Evolutionary conservation across 1,284 basidiomycete genomes (phyloP).

Genomic region (Ceratobasidium sp.): DNA sequence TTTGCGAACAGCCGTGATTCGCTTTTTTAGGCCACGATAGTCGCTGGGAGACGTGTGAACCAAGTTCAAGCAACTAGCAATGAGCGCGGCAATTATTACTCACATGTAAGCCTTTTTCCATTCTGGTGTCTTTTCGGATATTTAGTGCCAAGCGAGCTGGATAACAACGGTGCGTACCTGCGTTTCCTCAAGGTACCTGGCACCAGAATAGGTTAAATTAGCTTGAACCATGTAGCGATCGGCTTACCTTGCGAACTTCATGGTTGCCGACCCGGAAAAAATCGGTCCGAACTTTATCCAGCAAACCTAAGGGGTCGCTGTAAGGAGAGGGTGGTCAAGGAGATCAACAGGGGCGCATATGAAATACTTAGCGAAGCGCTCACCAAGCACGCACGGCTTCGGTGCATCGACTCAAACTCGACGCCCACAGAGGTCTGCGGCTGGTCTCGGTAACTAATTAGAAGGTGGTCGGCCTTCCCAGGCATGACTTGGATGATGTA

Average conservation of each 20-base stretch:
- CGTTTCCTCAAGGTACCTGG: conserved; percentile 74
- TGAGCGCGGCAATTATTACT: conserved; percentile 50
- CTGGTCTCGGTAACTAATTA: neutral
- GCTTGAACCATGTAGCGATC: neutral
- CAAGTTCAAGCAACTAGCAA: neutral
- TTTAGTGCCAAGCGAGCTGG: conserved; percentile 30
- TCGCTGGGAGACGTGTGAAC: conserved; percentile 63
- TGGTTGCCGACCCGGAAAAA: conserved; percentile 50
- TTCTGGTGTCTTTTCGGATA: conserved; percentile 71
- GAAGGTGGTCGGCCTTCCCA: neutral
- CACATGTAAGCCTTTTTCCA: conserved; percentile 88
- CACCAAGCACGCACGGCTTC: too few species aligned
- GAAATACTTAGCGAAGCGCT: conserved; percentile 25
- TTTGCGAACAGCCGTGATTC: conserved; percentile 70
- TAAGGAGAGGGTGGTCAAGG: neutral
- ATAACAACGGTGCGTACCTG: conserved; percentile 63
- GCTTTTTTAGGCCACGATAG: conserved; percentile 78
- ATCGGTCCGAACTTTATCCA: neutral
- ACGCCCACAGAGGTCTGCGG: neutral
- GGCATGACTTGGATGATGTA: neutral
- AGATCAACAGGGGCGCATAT: conserved; percentile 27
- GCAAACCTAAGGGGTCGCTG: neutral
- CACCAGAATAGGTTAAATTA: conserved; percentile 1
- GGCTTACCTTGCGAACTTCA: conserved; percentile 71
- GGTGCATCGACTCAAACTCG: neutral